phyloP scores from a whole-genome alignment of 352 stramenopile genomes.

The Pythium rhizo-oryzae region DNA sequence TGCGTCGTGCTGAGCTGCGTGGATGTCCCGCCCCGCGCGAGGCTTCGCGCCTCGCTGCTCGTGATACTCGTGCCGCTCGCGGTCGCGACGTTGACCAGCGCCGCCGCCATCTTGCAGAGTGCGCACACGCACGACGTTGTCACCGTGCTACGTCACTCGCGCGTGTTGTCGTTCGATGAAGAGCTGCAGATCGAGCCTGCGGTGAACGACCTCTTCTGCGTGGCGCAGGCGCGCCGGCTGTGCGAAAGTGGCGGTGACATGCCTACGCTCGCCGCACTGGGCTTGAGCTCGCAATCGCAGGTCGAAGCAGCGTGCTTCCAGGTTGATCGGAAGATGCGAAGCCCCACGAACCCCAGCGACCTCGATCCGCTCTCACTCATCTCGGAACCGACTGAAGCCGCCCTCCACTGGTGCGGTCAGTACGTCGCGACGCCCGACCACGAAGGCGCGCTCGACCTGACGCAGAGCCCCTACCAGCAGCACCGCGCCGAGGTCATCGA shows the following conservation, averaged over 20 bases:
- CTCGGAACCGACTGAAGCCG: slow-evolving; percentile 10
- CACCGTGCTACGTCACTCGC: slow-evolving; percentile 20
- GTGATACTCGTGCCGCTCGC: slow-evolving; percentile 15
- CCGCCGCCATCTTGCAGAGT: slow-evolving; percentile 3
- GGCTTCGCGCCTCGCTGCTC: slow-evolving; percentile 17
- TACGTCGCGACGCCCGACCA: slow-evolving; percentile 21
- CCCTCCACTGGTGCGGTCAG: slow-evolving; percentile 30
- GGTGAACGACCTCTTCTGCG: slow-evolving; percentile 32
- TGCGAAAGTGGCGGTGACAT: slow-evolving; percentile 10
- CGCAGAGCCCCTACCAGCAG: slow-evolving; percentile 29
- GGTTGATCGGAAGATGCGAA: not conserved
- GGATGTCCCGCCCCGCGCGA: slow-evolving; percentile 12
- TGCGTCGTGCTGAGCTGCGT: slow-evolving; percentile 33
- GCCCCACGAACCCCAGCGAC: not conserved
- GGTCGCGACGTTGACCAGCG: not conserved
- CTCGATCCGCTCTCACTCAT: slow-evolving; percentile 27
- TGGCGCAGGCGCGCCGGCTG: slow-evolving; percentile 14
- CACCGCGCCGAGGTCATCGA: slow-evolving; percentile 30
- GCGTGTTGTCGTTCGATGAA: slow-evolving; percentile 12
- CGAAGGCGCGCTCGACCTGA: slow-evolving; percentile 5
- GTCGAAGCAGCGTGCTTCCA: slow-evolving; percentile 4
- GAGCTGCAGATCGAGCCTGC: slow-evolving; percentile 16
- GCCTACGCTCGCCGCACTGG: slow-evolving; percentile 10
- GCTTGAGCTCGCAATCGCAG: not conserved
- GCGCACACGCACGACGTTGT: slow-evolving; percentile 20